Base-by-base conservation (phyloP, 1,139 yeast species). In the Yamadazyma kanchanaburiensis region DNA sequence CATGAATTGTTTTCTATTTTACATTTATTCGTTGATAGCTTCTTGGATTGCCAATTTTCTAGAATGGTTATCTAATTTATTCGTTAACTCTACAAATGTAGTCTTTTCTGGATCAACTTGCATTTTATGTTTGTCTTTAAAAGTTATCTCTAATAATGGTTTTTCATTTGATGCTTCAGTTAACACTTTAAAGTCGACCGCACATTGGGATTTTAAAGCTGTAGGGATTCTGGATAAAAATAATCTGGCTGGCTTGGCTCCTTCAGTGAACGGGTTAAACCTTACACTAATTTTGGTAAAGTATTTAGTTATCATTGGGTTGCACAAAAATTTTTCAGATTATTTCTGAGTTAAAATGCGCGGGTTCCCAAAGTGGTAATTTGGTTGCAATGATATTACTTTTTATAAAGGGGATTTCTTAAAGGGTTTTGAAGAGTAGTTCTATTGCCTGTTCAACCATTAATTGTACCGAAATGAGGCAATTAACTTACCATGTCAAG, bases 171-270 rank as follows among this genome's bases (percentile, higher is more conserved):
- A 66, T 8, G 37, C 35, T 12, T 55, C 51, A 4, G 70, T 60
- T 30, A 82, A 61, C 13, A 81, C 68, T 44, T 80, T 78, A 41
- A 69, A 69, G 35, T 77, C 76, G 8, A 68, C 65, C 12, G 64
- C 51, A 32, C 82, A 76, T 11, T 64, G 50, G 24, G 67, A 60
- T 45, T 74, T 77, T 47, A 79, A 62, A 10, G 75, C 61, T 6
- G 83, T 85, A 13, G 97, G 96, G 34, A 89, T 74, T 34, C 87
- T 73, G 12, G 94, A 74, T 31, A 89, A 72, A 48, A 89, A 81
- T 12, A 85, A 64, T 46, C 97, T 76, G 3, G 95, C 89, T 6
- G 86, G 69, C 55, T 80, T 83, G 24, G 91, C 94, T 51, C 83
- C 85, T 22, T 69, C 58, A 0, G 79, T 74, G 39, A 85, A 73